Evolutionary conservation across 257 asterid species (phyloP).

Genomic region (Echites panduratus): DNA sequence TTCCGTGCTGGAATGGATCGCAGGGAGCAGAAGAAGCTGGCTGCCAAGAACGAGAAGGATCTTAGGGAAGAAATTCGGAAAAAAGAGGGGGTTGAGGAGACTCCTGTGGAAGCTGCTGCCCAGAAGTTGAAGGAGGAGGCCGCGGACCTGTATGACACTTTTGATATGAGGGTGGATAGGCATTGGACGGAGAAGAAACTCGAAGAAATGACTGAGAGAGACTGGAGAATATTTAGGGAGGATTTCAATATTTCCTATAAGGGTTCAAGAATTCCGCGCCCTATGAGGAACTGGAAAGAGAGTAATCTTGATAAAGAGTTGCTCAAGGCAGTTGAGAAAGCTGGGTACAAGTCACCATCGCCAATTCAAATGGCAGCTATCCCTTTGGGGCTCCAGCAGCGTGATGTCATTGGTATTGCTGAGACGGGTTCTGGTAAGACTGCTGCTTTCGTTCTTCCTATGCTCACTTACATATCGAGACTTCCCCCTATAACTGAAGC

Average conservation of each 20-base stretch:
- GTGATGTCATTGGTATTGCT: slow-evolving; percentile 31
- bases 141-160: slow-evolving; percentile 25
- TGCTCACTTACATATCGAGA: slow-evolving; percentile 28
- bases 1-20: slow-evolving; percentile 32
- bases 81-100: slow-evolving; percentile 31
- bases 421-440: slow-evolving; percentile 35
- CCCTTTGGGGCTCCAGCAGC: slow-evolving; percentile 33
- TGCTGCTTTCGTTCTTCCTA: slow-evolving; percentile 28
- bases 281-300: slow-evolving; percentile 31
- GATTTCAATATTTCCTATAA: slow-evolving; percentile 29
- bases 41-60: slow-evolving; percentile 30
- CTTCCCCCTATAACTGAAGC: slow-evolving; percentile 29
- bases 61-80: slow-evolving; percentile 23
- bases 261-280: slow-evolving; percentile 32
- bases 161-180: slow-evolving; percentile 32
- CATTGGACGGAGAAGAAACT: slow-evolving; percentile 34
- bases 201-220: slow-evolving; percentile 35
- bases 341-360: slow-evolving; percentile 29
- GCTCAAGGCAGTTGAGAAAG: slow-evolving; percentile 28
- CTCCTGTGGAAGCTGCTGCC: slow-evolving; percentile 22
- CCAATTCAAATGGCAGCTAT: slow-evolving; percentile 35
- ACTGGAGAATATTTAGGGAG: slow-evolving; percentile 35
- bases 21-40: slow-evolving; percentile 33
- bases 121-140: slow-evolving; percentile 25
- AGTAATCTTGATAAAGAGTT: slow-evolving; percentile 23